A percentile compares a stretch with the other conserved stretches of the same genome.
Conservation (phyloP, 495 filamentous ascomycete species). For the Annulohypoxylon nitens region DNA sequence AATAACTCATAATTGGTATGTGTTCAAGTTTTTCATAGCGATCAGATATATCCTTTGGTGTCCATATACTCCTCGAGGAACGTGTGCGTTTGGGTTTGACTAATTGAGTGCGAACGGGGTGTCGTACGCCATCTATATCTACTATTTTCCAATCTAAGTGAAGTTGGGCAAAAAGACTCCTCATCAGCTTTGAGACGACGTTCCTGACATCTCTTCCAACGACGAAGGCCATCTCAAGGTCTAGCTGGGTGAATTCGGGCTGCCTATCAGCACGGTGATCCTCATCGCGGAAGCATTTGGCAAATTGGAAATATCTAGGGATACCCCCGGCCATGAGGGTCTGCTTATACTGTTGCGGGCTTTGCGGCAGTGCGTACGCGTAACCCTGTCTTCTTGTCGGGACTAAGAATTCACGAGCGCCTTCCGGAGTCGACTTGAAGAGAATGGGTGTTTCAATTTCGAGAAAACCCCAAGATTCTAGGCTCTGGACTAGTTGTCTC, state of each 20-base stretch:
- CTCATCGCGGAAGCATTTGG: conserved; percentile 95
- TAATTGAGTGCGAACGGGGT: conserved; percentile 8
- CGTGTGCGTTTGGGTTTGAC: no score
- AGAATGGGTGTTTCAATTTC: conserved; percentile 93
- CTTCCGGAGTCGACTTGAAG: conserved; percentile 98
- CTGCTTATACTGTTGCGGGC: conserved; percentile 98
- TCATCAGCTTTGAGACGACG: neutral
- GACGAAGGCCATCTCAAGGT: conserved; percentile 92
- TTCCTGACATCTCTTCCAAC: conserved; percentile 72
- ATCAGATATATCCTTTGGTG: neutral
- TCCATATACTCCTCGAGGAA: no score
- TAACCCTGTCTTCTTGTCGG: conserved; percentile 79
- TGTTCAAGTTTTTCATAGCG: conserved; percentile 32
- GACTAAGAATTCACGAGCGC: conserved; percentile 94
- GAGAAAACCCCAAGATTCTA: conserved; percentile 67
- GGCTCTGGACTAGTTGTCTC: conserved; percentile 63
- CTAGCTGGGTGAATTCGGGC: conserved; percentile 97
- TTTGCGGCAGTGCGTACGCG: conserved; percentile 93
- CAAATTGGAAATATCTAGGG: conserved; percentile 87
- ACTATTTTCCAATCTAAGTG: neutral
- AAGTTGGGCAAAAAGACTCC: neutral
- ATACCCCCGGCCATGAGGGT: conserved; percentile 95
- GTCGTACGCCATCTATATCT: conserved; percentile 20
- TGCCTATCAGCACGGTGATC: conserved; percentile 93
- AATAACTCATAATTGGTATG: conserved; percentile 68